phyloP scores from a whole-genome alignment of 495 filamentous ascomycete genomes.

The Penicilliopsis zonata region DNA sequence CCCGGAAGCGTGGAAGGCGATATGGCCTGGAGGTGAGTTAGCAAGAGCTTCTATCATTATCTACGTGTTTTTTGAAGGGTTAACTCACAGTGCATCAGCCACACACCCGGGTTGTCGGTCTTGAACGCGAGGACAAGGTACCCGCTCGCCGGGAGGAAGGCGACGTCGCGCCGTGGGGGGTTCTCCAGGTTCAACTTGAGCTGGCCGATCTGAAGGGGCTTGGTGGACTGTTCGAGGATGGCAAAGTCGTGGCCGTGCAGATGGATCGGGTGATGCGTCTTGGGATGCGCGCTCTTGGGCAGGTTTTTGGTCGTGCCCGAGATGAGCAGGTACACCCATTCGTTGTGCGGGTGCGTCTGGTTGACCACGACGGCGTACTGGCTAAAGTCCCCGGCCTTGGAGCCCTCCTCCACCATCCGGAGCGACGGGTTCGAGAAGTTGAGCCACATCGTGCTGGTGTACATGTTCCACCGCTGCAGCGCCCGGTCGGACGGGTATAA shows the following conservation, averaged over 20 bases:
- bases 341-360: too few species aligned
- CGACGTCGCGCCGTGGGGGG: conserved; percentile 11
- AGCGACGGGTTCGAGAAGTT: not conserved
- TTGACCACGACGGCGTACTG: conserved; percentile 4
- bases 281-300: conserved; percentile 2
- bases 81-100: conserved; percentile 44
- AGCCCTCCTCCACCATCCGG: not conserved
- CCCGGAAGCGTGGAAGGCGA: conserved; percentile 33
- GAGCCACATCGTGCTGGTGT: not conserved
- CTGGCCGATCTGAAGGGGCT: conserved; percentile 15
- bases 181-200: conserved; percentile 6
- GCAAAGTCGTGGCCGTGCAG: conserved; percentile 31
- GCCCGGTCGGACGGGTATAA: too few species aligned
- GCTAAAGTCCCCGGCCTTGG: not conserved
- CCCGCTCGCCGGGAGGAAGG: conserved; percentile 1
- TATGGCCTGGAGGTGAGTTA: too few species aligned
- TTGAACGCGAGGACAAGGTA: conserved; percentile 38
- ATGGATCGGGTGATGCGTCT: conserved; percentile 25
- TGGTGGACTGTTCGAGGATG: conserved; percentile 19
- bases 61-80: too few species aligned
- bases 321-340: not conserved
- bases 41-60: too few species aligned
- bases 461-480: conserved; percentile 3
- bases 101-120: conserved; percentile 40
- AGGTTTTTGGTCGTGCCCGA: conserved; percentile 18